Evolutionary conservation across 2,329 filamentous ascomycete genomes (phyloP).

Genomic region (Pseudopyricularia javanii): DNA sequence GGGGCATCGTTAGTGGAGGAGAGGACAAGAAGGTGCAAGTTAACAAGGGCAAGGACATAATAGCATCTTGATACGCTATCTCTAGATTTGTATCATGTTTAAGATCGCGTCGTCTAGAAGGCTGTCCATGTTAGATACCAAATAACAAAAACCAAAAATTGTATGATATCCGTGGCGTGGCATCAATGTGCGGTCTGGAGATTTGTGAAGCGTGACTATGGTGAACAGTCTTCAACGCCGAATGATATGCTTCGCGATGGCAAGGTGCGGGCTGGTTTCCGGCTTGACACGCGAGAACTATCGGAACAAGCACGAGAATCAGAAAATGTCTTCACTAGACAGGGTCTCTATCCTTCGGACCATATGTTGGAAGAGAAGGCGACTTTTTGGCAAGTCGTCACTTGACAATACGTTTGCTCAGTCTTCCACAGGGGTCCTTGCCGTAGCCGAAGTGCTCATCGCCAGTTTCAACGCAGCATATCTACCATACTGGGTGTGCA

Average conservation of each 20-base stretch:
- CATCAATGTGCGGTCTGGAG: neutral
- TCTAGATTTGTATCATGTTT: neutral
- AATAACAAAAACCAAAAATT: neutral
- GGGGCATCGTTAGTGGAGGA: conserved; percentile 83
- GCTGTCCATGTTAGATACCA: neutral
- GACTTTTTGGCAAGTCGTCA: neutral
- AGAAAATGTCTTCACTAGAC: too few relatives aligned
- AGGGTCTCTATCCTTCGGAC: too few relatives aligned
- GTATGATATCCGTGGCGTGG: neutral
- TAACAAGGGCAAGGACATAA: conserved; percentile 53
- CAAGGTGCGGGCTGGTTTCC: too few relatives aligned
- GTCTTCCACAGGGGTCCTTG: neutral
- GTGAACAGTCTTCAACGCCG: too few relatives aligned
- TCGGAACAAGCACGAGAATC: too few relatives aligned
- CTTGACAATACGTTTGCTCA: neutral
- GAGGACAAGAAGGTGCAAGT: conserved; percentile 95
- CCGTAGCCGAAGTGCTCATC: neutral
- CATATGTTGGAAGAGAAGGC: too few relatives aligned
- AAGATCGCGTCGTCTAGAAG: neutral
- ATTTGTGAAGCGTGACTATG: too few relatives aligned
- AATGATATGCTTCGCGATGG: too few relatives aligned
- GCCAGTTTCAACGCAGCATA: neutral
- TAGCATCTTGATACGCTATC: conserved; percentile 13
- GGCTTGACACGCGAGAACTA: too few relatives aligned
- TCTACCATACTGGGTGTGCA: neutral